Percentiles rank a stretch among this genome's conserved stretches.
Evolutionary conservation across 345 rosid species (phyloP).

Genomic region (Moricandia moricandioides): DNA sequence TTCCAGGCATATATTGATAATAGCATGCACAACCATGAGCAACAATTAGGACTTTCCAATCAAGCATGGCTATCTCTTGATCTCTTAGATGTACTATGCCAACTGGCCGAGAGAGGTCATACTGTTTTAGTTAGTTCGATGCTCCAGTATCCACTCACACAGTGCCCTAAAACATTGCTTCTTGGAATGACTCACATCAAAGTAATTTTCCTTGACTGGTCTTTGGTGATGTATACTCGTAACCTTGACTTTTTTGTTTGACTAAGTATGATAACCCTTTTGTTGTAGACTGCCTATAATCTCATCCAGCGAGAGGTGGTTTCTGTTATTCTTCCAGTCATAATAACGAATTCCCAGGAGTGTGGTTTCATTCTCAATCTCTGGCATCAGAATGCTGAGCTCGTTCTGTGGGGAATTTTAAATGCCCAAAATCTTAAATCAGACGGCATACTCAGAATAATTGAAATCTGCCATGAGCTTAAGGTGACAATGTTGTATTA

Average conservation of each 20-base stretch:
- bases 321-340: constrained; percentile 59
- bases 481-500: constrained; percentile 51
- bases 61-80: constrained; percentile 79
- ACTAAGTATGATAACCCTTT: constrained; percentile 4
- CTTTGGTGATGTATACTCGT: background rate
- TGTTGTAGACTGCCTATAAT: constrained; percentile 75
- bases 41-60: constrained; percentile 66
- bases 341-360: constrained; percentile 48
- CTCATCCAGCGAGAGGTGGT: constrained; percentile 78
- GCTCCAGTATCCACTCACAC: constrained; percentile 75
- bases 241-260: constrained; percentile 6
- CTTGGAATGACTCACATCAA: constrained; percentile 80
- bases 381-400: constrained; percentile 73
- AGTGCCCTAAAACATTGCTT: constrained; percentile 86
- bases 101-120: constrained; percentile 88
- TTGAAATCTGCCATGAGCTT: constrained; percentile 74
- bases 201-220: constrained; percentile 39
- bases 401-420: constrained; percentile 71
- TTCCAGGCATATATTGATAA: constrained; percentile 71
- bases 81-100: constrained; percentile 78
- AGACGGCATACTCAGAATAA: constrained; percentile 52
- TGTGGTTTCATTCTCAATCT: constrained; percentile 61
- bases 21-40: constrained; percentile 56
- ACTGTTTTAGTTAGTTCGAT: constrained; percentile 54
- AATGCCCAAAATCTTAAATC: constrained; percentile 55